Evolutionary conservation across 768 basidiomycete species (phyloP), one percentile per base, ranked within the genome.

Genomic region (Tricholoma terreum): DNA sequence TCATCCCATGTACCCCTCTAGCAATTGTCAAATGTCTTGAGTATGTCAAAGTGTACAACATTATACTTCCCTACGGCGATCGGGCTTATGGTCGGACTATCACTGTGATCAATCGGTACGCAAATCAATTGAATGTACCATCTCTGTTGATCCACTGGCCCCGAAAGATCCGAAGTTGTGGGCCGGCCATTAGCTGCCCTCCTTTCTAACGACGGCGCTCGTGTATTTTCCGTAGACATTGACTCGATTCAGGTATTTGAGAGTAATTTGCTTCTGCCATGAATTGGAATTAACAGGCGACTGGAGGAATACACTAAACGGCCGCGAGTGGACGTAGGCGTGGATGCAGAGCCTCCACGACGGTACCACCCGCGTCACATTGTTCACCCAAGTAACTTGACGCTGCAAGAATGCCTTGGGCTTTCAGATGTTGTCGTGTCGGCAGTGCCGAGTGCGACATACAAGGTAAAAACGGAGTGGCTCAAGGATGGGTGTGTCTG

Each of bases 1-100:
- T 99, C 67, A 83, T 99, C 34, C 97, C 97, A 0, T 99, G 97
- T 72, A 99, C 97, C 4, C 95, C 97, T 0, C 83, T 99, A 10
- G 97, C 94, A 3, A 89, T 98, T 66, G 95, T 99, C 61, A 99
- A 99, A 73, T 91, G 86, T 59, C 79, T 99, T 21, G 97, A 99
- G 69, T 81, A 87, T 67, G 79, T 89, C 40, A 90, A 94, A 9
- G 93, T 98, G 12, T 98, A 99, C 78, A 98, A 98, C 75, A 87
- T 74, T 62, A 81, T 98, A 63, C 80, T 98, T 14, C 85, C 89
- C 1, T 98, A 97, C 69, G 97, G 97, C 33, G 94, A 98, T 71
- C 84, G 95, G 31, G 95, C 94, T 7, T 94, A 93, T 65, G 94
- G 94, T 7, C 92, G 87, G 70, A 95, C 88, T 4, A 77, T 99